Conservation (phyloP, 768 basidiomycete species). For the Rhodotorula babjevae region DNA sequence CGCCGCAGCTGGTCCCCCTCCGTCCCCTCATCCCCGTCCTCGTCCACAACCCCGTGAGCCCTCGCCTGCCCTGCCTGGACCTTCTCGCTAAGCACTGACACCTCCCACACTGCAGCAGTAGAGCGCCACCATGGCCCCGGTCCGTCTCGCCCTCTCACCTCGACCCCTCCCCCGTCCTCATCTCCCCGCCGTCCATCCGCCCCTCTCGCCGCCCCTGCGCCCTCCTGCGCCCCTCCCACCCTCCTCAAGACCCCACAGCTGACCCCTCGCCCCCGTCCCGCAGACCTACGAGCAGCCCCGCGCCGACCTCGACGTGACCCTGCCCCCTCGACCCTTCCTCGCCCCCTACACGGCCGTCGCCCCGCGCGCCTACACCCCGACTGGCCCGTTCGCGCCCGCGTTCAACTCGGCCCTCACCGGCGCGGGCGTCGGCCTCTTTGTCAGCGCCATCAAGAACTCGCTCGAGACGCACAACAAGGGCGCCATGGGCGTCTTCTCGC, state of each 20-base stretch:
- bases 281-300: conserved; percentile 7
- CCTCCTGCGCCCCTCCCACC: too few species aligned
- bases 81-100: not conserved
- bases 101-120: not conserved
- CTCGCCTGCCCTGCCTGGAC: not conserved
- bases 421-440: conserved; percentile 48
- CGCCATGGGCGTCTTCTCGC: conserved; percentile 77
- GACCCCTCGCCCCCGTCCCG: not conserved
- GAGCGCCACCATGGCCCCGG: not conserved
- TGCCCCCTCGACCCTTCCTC: conserved; percentile 39
- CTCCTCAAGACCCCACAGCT: too few species aligned
- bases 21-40: not conserved
- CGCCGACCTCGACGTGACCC: conserved; percentile 8
- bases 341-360: conserved; percentile 7
- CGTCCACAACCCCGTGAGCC: not conserved
- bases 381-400: conserved; percentile 21
- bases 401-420: conserved; percentile 32
- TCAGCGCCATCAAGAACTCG: conserved; percentile 67
- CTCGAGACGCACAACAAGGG: conserved; percentile 70
- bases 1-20: too few species aligned
- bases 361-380: conserved; percentile 28
- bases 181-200: not conserved
- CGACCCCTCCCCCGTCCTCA: not conserved
- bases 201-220: too few species aligned
- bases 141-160: not conserved